Evolutionary conservation across 2,329 filamentous ascomycete species (phyloP), one percentile per base, ranked within the genome.

Genomic region (Fusarium chaquense): DNA sequence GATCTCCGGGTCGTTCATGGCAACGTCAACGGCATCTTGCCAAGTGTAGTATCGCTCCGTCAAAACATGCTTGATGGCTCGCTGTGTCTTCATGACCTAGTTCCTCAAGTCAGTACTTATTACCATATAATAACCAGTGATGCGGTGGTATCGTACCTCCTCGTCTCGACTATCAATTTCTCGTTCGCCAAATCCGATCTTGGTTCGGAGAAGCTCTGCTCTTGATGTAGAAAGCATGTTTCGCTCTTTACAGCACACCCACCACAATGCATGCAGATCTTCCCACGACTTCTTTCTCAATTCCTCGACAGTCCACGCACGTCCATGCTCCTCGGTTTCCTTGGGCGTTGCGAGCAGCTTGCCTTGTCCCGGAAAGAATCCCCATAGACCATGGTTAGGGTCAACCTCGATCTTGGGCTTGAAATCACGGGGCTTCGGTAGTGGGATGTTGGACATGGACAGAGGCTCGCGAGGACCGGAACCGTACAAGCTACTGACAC

Each of bases 251-350:
- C 91, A 87, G 78, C 96, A 98, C 58, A 94, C 88, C 93, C 94
- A 99, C 94, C 95, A 99, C 76, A 99, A 85, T 66, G 86, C 84
- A 80, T 98, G 94, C 74, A 99, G 82, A 79, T 98, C 94, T 66
- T 97, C 93, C 93, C 94, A 99, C 68, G 91, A 93, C 83, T 98
- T 98, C 68, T 87, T 85, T 68, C 94, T 88, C 76, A 99, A 84
- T 83, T 99, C 96, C 81, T 93, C 88, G 10, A 92, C 89, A 13
- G 87, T 89, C 96, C 96, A 99, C 30, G 89, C 84, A 56, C 96
- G 88, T 18, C 96, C 96, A 79, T 96, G 91, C 69, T 87, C 83
- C 51, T 84, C 78, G 58, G 92, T 89, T 71, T 95, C 90, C 36
- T 89, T 85, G 7, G 94, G 94, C 10, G 90, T 90, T 73, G 86